Conservation (phyloP, 2,329 filamentous ascomycete species). For the Huntiella abstrusa region DNA sequence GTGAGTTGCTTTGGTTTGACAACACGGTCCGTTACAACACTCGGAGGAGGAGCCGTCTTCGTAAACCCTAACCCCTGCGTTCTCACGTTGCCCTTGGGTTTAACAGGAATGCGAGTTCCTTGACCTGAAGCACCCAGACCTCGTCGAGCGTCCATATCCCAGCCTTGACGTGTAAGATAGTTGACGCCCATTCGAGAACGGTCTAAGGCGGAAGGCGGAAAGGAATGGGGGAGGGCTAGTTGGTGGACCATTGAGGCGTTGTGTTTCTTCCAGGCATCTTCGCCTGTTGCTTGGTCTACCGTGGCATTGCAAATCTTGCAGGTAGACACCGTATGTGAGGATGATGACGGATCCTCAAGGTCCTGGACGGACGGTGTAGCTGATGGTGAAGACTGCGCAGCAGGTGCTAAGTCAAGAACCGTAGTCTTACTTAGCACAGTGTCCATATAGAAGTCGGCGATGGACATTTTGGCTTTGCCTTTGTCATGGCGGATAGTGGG, state of each 20-base stretch:
- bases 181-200: slow-evolving; percentile 50
- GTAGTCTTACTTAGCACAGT: slow-evolving; percentile 2
- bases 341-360: slow-evolving; percentile 10
- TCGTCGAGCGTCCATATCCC: slow-evolving; percentile 51
- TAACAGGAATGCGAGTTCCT: slow-evolving; percentile 60
- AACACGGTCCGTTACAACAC: background rate
- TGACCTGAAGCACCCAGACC: slow-evolving; percentile 55
- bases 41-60: slow-evolving; percentile 21
- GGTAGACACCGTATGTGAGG: too few relatives aligned
- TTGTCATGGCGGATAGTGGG: background rate
- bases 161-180: slow-evolving; percentile 48
- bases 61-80: slow-evolving; percentile 51
- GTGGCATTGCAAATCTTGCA: slow-evolving; percentile 22
- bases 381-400: background rate
- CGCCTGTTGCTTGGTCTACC: slow-evolving; percentile 14
- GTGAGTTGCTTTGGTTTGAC: slow-evolving; percentile 35
- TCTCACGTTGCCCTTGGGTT: slow-evolving; percentile 51
- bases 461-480: background rate
- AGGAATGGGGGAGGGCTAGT: slow-evolving; percentile 47
- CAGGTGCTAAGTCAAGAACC: background rate
- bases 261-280: slow-evolving; percentile 22
- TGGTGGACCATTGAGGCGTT: slow-evolving; percentile 52
- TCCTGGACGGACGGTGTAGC: background rate
- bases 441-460: slow-evolving; percentile 34
- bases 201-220: slow-evolving; percentile 54